Base-by-base conservation (phyloP, 1,284 basidiomycete genomes). In the Puccinia brachypodii region DNA sequence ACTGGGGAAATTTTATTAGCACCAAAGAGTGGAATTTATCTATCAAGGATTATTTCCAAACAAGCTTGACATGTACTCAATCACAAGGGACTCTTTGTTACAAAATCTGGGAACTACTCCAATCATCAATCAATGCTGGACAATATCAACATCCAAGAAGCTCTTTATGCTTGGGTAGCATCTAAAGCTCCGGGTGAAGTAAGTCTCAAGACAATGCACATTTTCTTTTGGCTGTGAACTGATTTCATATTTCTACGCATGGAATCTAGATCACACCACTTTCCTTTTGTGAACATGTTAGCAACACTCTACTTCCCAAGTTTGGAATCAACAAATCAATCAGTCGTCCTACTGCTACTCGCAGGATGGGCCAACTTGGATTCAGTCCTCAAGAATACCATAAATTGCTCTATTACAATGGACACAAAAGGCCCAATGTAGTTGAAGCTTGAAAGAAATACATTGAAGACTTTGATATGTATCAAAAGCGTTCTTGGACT, bases 141-240 rank as follows among this genome's bases (percentile, higher is more conserved):
- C 19, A 28, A 64, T 28, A 11, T 64, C 11, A 36, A 64, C 13
- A 31, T 64, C 13, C 25, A 28, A 33, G 25, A 36, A 11, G 60
- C 25, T 33, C 25, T 64, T 36, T 64, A 28, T 36, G 33, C 25
- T 4, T 64, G 60, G 60, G 60, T 36, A 28, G 60, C 60, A 36
- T 31, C 60, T 31, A 31, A 64, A 64, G 31, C 4, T 64, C 60
- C 60, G 3, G 60, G 60, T 64, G 60, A 64, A 64, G 60, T 64
- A 28, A 33, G 60, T 64, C 33, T 64, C 31, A 13, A 31, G 11
- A 64, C 14, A 64, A 31, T 31, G 7, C 25, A 33, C n/a, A n/a
- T n/a, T 64, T 64, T 64, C 33, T n/a, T 64, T 3, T 64, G 6
- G 3, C 19, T 64, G 4, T 7, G 28, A 64, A 31, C 33, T 53